Evolutionary conservation across 2,329 filamentous ascomycete species (phyloP).

Genomic region (Verticillium nonalfalfae): DNA sequence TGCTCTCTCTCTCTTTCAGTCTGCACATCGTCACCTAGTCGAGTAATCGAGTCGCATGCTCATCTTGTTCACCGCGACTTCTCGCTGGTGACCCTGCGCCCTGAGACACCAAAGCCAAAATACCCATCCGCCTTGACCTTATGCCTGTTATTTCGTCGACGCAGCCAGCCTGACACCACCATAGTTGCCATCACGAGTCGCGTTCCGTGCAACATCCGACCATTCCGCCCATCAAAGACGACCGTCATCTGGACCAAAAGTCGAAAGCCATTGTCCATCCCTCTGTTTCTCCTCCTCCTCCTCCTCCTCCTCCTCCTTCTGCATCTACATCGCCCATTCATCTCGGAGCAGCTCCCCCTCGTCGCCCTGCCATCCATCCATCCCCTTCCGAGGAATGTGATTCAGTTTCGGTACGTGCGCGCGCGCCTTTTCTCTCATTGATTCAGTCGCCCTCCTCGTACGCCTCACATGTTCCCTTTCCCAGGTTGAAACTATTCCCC

Average conservation of each 20-base stretch:
- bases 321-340: background rate
- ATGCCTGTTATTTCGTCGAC: background rate
- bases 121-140: background rate
- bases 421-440: background rate
- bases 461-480: background rate
- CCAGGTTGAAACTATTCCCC: background rate
- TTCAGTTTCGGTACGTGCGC: background rate
- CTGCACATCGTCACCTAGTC: background rate
- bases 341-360: background rate
- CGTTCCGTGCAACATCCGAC: background rate
- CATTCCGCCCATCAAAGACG: background rate
- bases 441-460: background rate
- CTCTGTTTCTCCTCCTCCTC: background rate
- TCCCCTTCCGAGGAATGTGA: background rate
- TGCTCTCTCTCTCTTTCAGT: background rate
- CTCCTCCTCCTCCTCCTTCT: background rate
- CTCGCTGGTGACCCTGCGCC: slow-evolving; percentile 4
- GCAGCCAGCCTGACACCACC: background rate
- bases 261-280: background rate
- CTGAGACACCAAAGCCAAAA: background rate
- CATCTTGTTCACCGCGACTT: slow-evolving; percentile 7
- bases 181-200: background rate
- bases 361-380: background rate
- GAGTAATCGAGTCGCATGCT: background rate
- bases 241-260: background rate